phyloP scores from a whole-genome alignment of 345 rosid genomes.

The Bruguiera gymnorhiza region DNA sequence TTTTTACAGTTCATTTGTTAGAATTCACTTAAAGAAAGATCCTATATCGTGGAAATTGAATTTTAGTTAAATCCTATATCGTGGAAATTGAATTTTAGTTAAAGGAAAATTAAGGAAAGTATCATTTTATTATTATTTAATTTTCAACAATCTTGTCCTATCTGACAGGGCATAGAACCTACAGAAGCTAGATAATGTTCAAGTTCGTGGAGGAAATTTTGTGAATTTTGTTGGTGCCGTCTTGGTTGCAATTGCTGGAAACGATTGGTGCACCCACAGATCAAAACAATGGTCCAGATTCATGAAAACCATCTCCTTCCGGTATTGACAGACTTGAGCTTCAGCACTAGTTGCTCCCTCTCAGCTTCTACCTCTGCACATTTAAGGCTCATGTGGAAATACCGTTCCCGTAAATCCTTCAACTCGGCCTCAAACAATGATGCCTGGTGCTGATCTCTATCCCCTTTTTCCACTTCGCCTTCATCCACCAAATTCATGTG shows the following conservation, averaged over 20 bases:
- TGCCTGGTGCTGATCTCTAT: background rate
- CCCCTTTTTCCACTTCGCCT: conserved; percentile 11
- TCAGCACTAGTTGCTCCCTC: conserved; percentile 36
- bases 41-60: too few relatives aligned
- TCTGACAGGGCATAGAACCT: conserved; percentile 3
- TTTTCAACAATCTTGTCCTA: too few relatives aligned
- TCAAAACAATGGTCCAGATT: background rate
- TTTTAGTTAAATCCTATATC: too few relatives aligned
- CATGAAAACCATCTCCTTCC: conserved; percentile 31
- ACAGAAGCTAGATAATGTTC: conserved; percentile 2
- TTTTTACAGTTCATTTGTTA: too few relatives aligned
- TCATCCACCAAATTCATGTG: conserved; percentile 12
- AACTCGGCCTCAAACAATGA: conserved; percentile 41
- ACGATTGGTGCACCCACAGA: too few relatives aligned
- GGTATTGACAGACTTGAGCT: conserved; percentile 37
- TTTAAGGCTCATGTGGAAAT: conserved; percentile 55
- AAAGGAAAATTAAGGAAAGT: too few relatives aligned
- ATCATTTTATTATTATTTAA: too few relatives aligned
- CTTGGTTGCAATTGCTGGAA: background rate
- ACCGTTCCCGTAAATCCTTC: conserved; percentile 45
- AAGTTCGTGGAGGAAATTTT: too few relatives aligned
- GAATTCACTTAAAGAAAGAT: too few relatives aligned
- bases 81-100: too few relatives aligned
- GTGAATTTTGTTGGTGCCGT: too few relatives aligned
- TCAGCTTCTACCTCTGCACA: conserved; percentile 60